Evolutionary conservation across 2,329 filamentous ascomycete species (phyloP).

Genomic region (Clarireedia monteithiana): DNA sequence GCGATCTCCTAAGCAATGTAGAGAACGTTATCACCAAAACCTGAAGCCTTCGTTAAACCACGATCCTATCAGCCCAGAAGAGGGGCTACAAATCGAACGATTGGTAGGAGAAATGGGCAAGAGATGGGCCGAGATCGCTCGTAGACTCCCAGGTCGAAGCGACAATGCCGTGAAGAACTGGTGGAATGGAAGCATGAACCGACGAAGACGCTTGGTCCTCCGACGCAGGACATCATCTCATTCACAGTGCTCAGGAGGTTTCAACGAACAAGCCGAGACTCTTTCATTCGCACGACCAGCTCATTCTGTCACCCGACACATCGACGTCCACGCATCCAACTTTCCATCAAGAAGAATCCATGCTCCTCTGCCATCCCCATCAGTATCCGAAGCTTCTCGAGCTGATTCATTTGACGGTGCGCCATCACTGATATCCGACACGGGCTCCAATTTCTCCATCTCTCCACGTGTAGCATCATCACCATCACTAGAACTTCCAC

Average conservation of each 20-base stretch:
- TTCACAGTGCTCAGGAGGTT: conserved; percentile 17
- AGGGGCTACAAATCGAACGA: conserved; percentile 66
- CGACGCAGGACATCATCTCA: conserved; percentile 23
- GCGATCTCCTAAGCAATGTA: conserved; percentile 87
- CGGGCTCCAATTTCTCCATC: conserved; percentile 52
- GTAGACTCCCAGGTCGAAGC: conserved; percentile 72
- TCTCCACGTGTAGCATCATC: conserved; percentile 38
- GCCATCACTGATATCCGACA: conserved; percentile 65
- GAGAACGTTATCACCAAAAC: conserved; percentile 91
- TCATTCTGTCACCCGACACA: conserved; percentile 1
- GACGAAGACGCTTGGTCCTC: conserved; percentile 41
- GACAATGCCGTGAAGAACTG: conserved; percentile 97
- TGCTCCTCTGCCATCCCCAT: conserved; percentile 55
- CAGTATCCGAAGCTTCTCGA: conserved; percentile 54
- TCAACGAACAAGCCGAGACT: conserved; percentile 27
- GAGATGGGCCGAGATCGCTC: conserved; percentile 88
- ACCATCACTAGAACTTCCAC: conserved; percentile 27
- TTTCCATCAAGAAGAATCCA: conserved; percentile 36
- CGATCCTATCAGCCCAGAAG: conserved; percentile 62
- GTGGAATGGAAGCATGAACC: conserved; percentile 93
- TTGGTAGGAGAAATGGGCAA: conserved; percentile 74
- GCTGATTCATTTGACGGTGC: conserved; percentile 49
- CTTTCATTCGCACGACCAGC: conserved; percentile 27
- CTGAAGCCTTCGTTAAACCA: conserved; percentile 71
- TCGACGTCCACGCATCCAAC: conserved; percentile 19